Base-by-base conservation (phyloP, 441 rosid genomes). In the Euphorbia corollata region DNA sequence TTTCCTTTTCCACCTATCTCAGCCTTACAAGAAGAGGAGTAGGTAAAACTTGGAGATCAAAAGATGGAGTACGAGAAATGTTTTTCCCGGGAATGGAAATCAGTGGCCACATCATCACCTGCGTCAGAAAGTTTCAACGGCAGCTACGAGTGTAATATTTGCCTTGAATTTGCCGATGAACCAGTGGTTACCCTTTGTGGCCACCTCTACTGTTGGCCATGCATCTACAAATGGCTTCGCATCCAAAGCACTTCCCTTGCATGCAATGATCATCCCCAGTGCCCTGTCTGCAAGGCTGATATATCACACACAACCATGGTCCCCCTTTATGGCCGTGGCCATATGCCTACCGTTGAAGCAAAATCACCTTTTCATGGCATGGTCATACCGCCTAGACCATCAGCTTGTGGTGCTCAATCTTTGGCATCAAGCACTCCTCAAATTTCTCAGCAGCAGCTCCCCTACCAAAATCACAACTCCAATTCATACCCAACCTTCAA, bases 201-300 rank as follows among this genome's bases (percentile, higher is more conserved):
- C 27, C 98, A 92, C 75, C 92, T 92, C 64, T 92, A 82, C 77
- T 92, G 96, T 77, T 92, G 97, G 98, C 89, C 96, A 45, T 92
- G 98, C 85, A 90, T 92, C 74, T 92, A 86, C 85, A 82, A 73
- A 73, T 90, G 97, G 98, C 87, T 88, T 18, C 91, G 84, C 8
- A 85, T 88, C 72, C 93, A 90, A 77, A 85, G 85, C 59, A 76
- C 79, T 50, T 86, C 96, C 1, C 81, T 85, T 59, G 82, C 84
- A 62, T 57, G 81, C 2, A 87, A 85, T 30, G 90, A 91, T 68
- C 81, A 80, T 64, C 92, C 86, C 0, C 92, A 82, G 41, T 91
- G 98, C 60, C 98, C 96, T 0, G 86, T 91, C 43, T 91, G 98
- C 83, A 91, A 91, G 75, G 83, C 89, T 54, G 82, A 80, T 62